Base-by-base conservation (phyloP, 1,284 basidiomycete species). In the Moesziomyces globuligerus region DNA sequence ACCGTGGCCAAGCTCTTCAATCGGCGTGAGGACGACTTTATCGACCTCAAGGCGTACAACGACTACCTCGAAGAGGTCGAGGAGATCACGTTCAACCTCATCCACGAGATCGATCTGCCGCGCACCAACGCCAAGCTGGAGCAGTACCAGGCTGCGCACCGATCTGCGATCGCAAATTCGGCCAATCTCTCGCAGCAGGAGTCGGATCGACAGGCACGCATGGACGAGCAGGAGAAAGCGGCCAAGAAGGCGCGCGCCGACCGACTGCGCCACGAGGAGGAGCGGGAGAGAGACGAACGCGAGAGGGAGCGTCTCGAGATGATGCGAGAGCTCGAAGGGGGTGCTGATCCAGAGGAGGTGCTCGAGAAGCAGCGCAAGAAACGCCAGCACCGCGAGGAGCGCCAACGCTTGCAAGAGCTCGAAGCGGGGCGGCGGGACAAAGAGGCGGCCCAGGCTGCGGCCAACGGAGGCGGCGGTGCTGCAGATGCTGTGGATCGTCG, bases 31-130 rank as follows among this genome's bases (percentile, higher is more conserved):
- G 92, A 95, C 44, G 96, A 99, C 82, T 99, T 99, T 82, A 83
- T 85, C 0, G 89, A 90, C 73, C 85, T 92, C 40, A 87, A 88
- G 9, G 87, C 87, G n/a, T 98, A 95, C 84, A 97, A 99, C 79
- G 90, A 98, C 82, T 98, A 98, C 80, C 87, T 99, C 8, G 93
- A 98, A 83, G 89, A 93, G 82, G 93, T 95, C 1, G 96, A 99
- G 84, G 92, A 97, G 76, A 90, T 98, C 70, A 91, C 93, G 0
- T 98, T 97, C 86, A 97, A 98, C 81, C 88, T 98, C 15, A 92
- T 98, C 65, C 90, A 98, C 79, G 90, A 93, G 54, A 88, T 94
- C 47, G 90, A 98, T 75, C 83, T 94, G n/a, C 84, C 87, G 15
- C 86, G 89, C 71, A 97, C 94, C 0, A 93, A 98, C 84, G 88